Conservation (phyloP, 495 filamentous ascomycete species). For the Neohortaea acidophila region DNA sequence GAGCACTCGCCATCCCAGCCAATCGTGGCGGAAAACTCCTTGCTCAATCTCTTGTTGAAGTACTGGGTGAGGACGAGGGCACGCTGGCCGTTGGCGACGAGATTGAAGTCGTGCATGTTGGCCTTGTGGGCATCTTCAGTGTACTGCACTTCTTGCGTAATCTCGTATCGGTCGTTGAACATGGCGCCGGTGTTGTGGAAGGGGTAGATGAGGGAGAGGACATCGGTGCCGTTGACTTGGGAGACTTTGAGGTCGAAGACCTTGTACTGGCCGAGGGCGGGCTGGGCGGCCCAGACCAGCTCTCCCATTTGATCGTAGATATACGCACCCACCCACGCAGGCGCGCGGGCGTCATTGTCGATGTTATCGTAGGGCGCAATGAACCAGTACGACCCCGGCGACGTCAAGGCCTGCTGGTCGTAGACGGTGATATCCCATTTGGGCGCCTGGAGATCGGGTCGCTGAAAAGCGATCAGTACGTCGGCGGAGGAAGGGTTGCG, state of each 20-base stretch:
- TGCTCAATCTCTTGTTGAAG: neutral
- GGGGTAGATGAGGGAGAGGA: neutral
- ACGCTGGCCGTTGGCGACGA: neutral
- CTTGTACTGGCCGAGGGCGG: neutral
- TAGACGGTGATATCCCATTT: slow-evolving; percentile 4
- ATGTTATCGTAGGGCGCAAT: slow-evolving; percentile 1
- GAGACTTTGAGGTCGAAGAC: neutral
- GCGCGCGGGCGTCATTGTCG: neutral
- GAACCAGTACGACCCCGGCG: slow-evolving; percentile 2
- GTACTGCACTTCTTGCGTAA: neutral
- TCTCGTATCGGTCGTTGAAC: neutral
- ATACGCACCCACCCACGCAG: neutral
- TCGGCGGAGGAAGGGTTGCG: no score
- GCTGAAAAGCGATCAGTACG: no score
- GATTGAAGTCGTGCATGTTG: slow-evolving; percentile 3
- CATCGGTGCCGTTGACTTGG: neutral
- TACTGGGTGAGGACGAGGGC: neutral
- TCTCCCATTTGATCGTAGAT: neutral
- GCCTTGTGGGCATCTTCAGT: neutral
- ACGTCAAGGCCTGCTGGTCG: slow-evolving; percentile 2
- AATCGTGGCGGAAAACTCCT: neutral
- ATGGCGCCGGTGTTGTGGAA: neutral
- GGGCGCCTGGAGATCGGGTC: slow-evolving; percentile 3
- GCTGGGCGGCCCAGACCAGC: neutral
- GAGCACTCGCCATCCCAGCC: neutral